Evolutionary conservation across 2,329 filamentous ascomycete genomes (phyloP).

Genomic region (Kalaharituber pfeilii): DNA sequence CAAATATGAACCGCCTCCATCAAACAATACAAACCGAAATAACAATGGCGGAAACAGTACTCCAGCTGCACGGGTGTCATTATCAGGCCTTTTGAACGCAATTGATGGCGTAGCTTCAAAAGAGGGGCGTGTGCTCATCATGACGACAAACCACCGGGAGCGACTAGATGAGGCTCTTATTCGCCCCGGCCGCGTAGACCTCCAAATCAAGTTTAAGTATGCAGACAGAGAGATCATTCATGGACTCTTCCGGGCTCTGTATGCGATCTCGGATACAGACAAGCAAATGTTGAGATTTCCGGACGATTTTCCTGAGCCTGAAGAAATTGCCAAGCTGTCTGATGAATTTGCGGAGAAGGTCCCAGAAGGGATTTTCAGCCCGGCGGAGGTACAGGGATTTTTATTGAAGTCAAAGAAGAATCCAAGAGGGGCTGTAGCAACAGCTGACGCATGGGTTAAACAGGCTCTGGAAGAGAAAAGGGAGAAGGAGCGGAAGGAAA

Average conservation of each 20-base stretch:
- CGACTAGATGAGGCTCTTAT: slow-evolving; percentile 22
- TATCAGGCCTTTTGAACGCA: slow-evolving; percentile 64
- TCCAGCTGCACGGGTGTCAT: slow-evolving; percentile 30
- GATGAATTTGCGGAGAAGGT: slow-evolving; percentile 38
- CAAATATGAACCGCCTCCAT: no score
- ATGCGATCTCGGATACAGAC: slow-evolving; percentile 29
- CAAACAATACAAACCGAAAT: neutral
- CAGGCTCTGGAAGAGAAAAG: slow-evolving; percentile 19
- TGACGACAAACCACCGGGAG: slow-evolving; percentile 24
- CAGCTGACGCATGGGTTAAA: slow-evolving; percentile 28
- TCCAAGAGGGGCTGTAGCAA: slow-evolving; percentile 26
- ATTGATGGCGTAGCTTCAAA: slow-evolving; percentile 57
- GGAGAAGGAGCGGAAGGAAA: slow-evolving; percentile 20
- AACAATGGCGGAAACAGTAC: neutral
- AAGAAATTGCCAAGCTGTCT: slow-evolving; percentile 36
- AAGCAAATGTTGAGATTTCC: slow-evolving; percentile 17
- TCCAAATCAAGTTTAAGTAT: slow-evolving; percentile 40
- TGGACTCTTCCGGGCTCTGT: slow-evolving; percentile 42
- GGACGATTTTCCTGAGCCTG: slow-evolving; percentile 23
- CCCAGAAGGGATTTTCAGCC: slow-evolving; percentile 32
- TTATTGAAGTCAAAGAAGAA: slow-evolving; percentile 32
- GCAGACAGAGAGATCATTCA: slow-evolving; percentile 38
- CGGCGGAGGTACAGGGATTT: slow-evolving; percentile 35
- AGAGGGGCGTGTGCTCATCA: slow-evolving; percentile 29
- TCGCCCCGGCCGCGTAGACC: slow-evolving; percentile 26